These are phyloP conservation scores for Xylaria hypoxylon DNA, from an alignment of 2,329 filamentous ascomycete genomes.

Conservation along the genomic window DNA sequence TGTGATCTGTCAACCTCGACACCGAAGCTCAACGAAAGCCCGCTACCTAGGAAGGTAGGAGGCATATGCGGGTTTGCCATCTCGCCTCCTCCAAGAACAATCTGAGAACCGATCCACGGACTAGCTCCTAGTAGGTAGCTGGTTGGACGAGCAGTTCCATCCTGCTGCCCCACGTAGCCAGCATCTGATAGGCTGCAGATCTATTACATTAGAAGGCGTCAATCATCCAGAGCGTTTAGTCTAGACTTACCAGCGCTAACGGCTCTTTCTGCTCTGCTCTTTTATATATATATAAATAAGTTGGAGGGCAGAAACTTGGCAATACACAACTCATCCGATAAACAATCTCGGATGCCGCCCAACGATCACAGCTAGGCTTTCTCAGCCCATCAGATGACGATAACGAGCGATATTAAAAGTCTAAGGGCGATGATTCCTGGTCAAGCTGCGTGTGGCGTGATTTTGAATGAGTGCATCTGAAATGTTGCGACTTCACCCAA, in stretches of 20 bases:
- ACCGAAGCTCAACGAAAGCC: background rate
- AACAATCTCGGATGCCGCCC: constrained; percentile 16
- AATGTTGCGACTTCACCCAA: background rate
- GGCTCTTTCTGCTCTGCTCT: background rate
- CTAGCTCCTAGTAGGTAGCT: constrained; percentile 26
- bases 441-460: background rate
- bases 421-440: background rate
- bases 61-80: background rate
- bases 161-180: constrained; percentile 34
- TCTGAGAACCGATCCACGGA: constrained; percentile 31
- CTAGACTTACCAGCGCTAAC: constrained; percentile 15
- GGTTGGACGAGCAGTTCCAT: constrained; percentile 42
- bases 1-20: constrained; percentile 16
- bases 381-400: background rate
- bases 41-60: constrained; percentile 8
- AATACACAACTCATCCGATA: constrained; percentile 5
- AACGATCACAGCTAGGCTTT: constrained; percentile 3
- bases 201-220: constrained; percentile 13
- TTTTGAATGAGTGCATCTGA: background rate
- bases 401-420: background rate
- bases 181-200: constrained; percentile 40
- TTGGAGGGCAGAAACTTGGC: constrained; percentile 4
- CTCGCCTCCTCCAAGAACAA: background rate
- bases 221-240: constrained; percentile 25
- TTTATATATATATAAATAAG: too few relatives aligned